Percentiles rank a stretch among this genome's conserved stretches.
These are phyloP conservation scores for Xylaria bambusicola DNA, from an alignment of 495 filamentous ascomycete species.

Conservation along the genomic window DNA sequence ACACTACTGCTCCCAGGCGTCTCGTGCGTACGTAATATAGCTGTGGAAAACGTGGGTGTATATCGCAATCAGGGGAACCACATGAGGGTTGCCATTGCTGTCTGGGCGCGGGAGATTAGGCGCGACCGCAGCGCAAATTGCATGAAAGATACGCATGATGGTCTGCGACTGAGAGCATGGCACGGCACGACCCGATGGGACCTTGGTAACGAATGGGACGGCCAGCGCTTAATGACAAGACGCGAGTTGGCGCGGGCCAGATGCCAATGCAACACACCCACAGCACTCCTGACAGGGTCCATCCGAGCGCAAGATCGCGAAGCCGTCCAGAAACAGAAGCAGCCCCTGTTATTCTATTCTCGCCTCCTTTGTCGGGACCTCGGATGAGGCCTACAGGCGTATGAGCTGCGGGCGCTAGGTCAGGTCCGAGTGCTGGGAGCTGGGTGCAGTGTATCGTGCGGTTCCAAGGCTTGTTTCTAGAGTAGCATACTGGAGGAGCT, in stretches of 20 bases:
- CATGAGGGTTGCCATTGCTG: neutral
- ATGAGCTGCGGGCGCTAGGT: no score
- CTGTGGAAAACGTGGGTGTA: neutral
- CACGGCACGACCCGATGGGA: neutral
- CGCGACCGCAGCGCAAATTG: neutral
- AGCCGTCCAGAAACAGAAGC: no score
- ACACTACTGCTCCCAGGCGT: neutral
- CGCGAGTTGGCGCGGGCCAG: neutral
- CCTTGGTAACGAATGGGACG: slow-evolving; percentile 10
- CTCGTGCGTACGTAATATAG: neutral
- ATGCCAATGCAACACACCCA: neutral
- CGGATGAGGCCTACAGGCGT: neutral
- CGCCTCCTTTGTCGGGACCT: neutral
- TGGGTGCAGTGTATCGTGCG: neutral
- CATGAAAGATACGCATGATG: neutral
- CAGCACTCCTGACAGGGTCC: neutral
- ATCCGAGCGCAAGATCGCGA: neutral
- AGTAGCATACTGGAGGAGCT: neutral
- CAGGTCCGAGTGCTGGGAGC: no score
- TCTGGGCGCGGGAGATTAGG: neutral
- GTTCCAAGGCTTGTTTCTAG: slow-evolving; percentile 2
- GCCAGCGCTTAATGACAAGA: neutral
- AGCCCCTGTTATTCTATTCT: neutral
- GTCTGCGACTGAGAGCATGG: slow-evolving; percentile 3
- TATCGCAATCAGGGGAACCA: neutral